Evolutionary conservation across 1,284 basidiomycete species (phyloP), one percentile per base, ranked within the genome.

Genomic region (Malassezia arunalokei): DNA sequence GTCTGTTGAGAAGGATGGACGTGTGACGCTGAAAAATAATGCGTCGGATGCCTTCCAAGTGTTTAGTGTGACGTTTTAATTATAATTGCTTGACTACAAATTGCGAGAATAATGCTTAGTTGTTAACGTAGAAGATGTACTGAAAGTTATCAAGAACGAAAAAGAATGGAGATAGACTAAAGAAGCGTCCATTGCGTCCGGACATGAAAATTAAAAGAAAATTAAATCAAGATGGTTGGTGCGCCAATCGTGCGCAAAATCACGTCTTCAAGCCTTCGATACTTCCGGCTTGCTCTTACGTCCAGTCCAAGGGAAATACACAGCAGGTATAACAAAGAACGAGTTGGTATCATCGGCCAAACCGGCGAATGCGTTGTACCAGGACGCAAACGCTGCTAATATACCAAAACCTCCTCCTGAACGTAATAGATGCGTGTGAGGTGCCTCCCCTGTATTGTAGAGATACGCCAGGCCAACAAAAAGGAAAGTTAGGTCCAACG

Each of bases 401-500:
- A 54, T 33, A 6, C 52, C 52, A 40, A 54, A 49, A 2, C 38
- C 47, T 58, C 65, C n/a, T 44, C 63, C 48, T 47, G 53, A 43
- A 70, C 56, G 24, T 12, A 48, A 24, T 7, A 43, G n/a, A 8
- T 15, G n/a, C 8, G 24, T 30, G 14, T 47, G 40, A 3, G 30
- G 56, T 49, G 3, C 54, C 37, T 27, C 60, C 59, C 5, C 59
- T 35, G 40, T 64, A 40, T 63, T 58, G 27, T 11, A 24, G 20
- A 68, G 49, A 41, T 65, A 60, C 20, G 57, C 51, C 29, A 73
- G 60, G 55, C 59, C 76, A 44, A 64, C 60, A 1, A 77, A 56
- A 47, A 76, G 65, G 72, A 79, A 79, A 8, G 77, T 78, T 33
- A 79, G 58, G 29, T 81, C 78, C 5, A 94, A 79, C 76, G 81